Base-by-base conservation (phyloP, 331 rosid species). In the Malus hybrid region DNA sequence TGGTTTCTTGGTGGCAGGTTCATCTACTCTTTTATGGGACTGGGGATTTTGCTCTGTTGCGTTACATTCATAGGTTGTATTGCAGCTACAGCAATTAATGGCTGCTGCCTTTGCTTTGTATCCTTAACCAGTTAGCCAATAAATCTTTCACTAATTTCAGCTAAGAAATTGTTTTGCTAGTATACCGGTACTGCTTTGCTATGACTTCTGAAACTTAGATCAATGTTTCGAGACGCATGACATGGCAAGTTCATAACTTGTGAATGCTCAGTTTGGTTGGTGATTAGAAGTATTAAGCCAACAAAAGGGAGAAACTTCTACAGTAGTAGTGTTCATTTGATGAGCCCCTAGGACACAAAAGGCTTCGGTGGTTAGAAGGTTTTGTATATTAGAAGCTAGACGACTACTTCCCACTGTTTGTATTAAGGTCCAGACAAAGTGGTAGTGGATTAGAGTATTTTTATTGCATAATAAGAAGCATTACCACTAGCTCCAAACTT, bases 91-190 rank as follows among this genome's bases (percentile, higher is more conserved):
- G 78, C 87, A 74, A 77, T 92, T 75, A 87, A 83, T 73, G 90
- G 97, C 65, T 95, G 90, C 87, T 92, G 97, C 86, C 85, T 95
- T 67, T 95, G 97, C 84, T 95, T 92, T 82, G 99, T 92, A 95
- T 95, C 99, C 99, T 69, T 28, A 63, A 29, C 4, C 52, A 44
- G 16, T 44, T 12, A 44, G 52, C 52, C 16, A 28, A 3, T 68
- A 29, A 6, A 13, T 29, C 12, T 16, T 66, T 22, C 42, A 29
- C 16, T 39, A n/a, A 31, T 79, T 65, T 59, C 6, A 10, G 64
- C 69, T n/a, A n/a, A 73, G 65, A 20, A 15, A 52, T 31, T 4
- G 24, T 29, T 80, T 12, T 70, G 18, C 18, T 70, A 9, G 46
- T 8, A 2, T 16, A 29, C n/a, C 32, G 15, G 50, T 16, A 13